These are phyloP conservation scores for Aspergillus hancockii DNA, from an alignment of 495 filamentous ascomycete genomes.

Conservation along the genomic window DNA sequence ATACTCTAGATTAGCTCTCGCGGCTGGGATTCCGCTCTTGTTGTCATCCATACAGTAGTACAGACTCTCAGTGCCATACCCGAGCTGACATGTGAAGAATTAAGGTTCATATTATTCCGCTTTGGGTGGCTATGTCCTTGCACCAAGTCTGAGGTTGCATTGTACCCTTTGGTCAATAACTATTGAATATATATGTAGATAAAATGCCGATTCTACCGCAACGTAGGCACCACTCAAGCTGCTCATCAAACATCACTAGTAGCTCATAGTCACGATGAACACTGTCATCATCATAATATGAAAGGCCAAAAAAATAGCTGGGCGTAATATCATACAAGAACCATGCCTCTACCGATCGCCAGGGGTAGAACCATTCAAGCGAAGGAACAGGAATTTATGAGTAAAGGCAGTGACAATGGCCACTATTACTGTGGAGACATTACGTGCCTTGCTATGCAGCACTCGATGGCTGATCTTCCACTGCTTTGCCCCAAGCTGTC, in stretches of 20 bases:
- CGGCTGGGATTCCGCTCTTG: too few relatives aligned
- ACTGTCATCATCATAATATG: not conserved
- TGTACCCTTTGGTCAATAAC: not conserved
- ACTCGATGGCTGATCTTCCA: slow-evolving; percentile 24
- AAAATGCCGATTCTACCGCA: not conserved
- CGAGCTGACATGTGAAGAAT: too few relatives aligned
- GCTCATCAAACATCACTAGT: not conserved
- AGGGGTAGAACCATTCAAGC: not conserved
- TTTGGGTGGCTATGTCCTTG: too few relatives aligned
- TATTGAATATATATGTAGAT: not conserved
- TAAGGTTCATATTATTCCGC: too few relatives aligned
- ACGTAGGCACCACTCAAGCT: not conserved
- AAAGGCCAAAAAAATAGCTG: not conserved
- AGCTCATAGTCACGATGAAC: not conserved
- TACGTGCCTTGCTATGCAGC: slow-evolving; percentile 1
- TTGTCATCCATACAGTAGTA: too few relatives aligned
- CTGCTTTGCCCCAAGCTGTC: slow-evolving; percentile 46
- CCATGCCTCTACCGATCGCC: not conserved
- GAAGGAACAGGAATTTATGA: not conserved
- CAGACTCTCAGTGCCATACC: too few relatives aligned
- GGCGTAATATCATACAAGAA: not conserved
- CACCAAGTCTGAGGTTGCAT: not conserved
- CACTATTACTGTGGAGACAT: not conserved
- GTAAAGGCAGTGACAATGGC: not conserved
- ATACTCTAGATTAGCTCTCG: too few relatives aligned